Evolutionary conservation across 1,284 basidiomycete genomes (phyloP), one percentile per base, ranked within the genome.

Genomic region (Trichosporon faecale): DNA sequence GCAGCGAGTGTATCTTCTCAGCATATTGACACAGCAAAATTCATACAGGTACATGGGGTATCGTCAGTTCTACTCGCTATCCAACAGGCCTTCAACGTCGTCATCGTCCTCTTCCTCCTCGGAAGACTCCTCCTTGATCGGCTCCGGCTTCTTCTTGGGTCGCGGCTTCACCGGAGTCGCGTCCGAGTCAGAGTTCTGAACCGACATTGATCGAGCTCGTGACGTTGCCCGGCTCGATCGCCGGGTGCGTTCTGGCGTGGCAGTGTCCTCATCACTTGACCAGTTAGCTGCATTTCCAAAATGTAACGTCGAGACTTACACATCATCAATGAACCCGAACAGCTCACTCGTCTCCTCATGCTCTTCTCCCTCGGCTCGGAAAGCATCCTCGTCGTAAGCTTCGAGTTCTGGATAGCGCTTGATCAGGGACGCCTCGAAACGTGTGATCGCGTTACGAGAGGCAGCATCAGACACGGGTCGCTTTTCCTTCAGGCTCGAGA

Each of bases 401-500:
- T 87, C 86, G 9, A 92, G 80, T 69, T 88, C 87, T 37, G 85
- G 84, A 78, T 88, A 93, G 68, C 86, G 85, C 76, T 89, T 90
- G 37, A 82, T 76, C 67, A 94, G 83, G 12, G 85, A 78, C 4
- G 82, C 84, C 68, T 90, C 88, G 82, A 94, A 93, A 60, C 88
- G 88, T 29, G 83, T 82, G 66, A 96, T 85, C 0, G 91, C 87
- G 76, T 92, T 94, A 70, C 89, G 88, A 12, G 90, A 88, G 0
- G 88, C 84, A 0, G 89, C 84, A 72, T 95, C 92, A 18, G 88
- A 86, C 33, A 92, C 84, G 0, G 91, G 91, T 18, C 89, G 89
- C 81, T 90, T 90, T 91, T 85, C 83, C 74, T 88, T 85, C 65
- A 91, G 85, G 74, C 88, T 86, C 23, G 84, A 82, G 29, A 90